Evolutionary conservation across 805 yeast species (phyloP).

Genomic region (Candida cerambycidarum): DNA sequence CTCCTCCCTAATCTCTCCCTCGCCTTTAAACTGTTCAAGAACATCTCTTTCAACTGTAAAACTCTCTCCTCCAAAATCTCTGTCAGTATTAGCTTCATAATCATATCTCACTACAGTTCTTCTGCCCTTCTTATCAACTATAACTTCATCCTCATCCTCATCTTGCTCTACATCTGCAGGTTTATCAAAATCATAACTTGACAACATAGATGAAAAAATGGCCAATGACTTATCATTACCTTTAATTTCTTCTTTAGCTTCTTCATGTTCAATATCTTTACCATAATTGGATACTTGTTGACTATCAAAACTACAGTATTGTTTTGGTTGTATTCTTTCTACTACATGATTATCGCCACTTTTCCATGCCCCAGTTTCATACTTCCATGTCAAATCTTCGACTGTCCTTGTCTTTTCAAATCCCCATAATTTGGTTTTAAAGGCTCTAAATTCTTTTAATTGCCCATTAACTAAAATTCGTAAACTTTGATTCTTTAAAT

Average conservation of each 20-base stretch:
- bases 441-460: conserved; percentile 54
- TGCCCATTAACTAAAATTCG: conserved; percentile 62
- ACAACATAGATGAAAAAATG: conserved; percentile 36
- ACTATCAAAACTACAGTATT: conserved; percentile 26
- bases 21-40: conserved; percentile 23
- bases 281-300: conserved; percentile 29
- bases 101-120: conserved; percentile 32
- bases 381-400: conserved; percentile 63
- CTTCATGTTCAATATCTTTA: conserved; percentile 4
- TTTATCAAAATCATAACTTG: conserved; percentile 33
- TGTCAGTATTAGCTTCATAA: conserved; percentile 28
- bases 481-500: conserved; percentile 56
- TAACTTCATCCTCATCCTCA: conserved; percentile 33
- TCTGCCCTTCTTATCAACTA: conserved; percentile 38
- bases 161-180: conserved; percentile 38
- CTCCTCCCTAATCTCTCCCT: conserved; percentile 23
- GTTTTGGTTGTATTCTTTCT: conserved; percentile 43
- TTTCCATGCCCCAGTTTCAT: conserved; percentile 69
- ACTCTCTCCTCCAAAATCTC: conserved; percentile 24
- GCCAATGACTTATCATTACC: conserved; percentile 23
- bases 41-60: conserved; percentile 22
- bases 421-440: conserved; percentile 90
- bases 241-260: conserved; percentile 16
- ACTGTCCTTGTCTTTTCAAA: conserved; percentile 63
- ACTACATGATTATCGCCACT: conserved; percentile 78